phyloP scores from a whole-genome alignment of 306 rosid species.

The Prunus mira region DNA sequence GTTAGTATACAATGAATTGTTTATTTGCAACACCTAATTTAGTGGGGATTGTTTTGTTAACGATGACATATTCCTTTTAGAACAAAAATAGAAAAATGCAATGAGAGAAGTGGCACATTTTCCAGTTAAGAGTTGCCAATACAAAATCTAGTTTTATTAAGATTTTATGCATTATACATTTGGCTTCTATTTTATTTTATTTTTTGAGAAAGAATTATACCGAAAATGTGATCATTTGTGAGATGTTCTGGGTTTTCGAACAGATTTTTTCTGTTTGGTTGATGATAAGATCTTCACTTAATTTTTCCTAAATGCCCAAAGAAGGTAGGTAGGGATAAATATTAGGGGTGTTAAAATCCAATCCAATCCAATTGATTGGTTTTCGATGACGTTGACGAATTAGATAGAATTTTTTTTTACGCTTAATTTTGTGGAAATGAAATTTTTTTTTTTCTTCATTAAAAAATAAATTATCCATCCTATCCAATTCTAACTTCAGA shows the following conservation, averaged over 20 bases:
- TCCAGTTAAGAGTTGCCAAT: not conserved
- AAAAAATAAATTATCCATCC: too few species aligned
- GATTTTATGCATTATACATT: not conserved
- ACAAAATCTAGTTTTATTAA: not conserved
- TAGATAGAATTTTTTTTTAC: not conserved
- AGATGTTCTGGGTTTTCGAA: not conserved
- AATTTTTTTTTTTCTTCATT: too few species aligned
- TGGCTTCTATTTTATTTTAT: not conserved
- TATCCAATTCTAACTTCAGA: too few species aligned
- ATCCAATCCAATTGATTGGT: not conserved
- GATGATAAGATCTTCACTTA: not conserved
- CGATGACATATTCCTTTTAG: not conserved
- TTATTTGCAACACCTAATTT: conserved; percentile 29
- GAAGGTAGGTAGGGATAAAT: too few species aligned
- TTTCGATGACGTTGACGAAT: too few species aligned
- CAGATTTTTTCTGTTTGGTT: not conserved
- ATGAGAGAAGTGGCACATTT: not conserved
- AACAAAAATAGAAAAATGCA: not conserved
- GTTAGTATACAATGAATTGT: conserved; percentile 21
- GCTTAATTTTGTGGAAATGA: too few species aligned
- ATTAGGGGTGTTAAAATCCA: not conserved
- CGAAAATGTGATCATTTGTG: not conserved
- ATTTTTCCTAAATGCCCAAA: not conserved
- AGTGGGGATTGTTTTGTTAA: conserved; percentile 15
- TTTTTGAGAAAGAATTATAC: not conserved